Conservation (phyloP, 306 rosid genomes). For the Inga oerstediana region DNA sequence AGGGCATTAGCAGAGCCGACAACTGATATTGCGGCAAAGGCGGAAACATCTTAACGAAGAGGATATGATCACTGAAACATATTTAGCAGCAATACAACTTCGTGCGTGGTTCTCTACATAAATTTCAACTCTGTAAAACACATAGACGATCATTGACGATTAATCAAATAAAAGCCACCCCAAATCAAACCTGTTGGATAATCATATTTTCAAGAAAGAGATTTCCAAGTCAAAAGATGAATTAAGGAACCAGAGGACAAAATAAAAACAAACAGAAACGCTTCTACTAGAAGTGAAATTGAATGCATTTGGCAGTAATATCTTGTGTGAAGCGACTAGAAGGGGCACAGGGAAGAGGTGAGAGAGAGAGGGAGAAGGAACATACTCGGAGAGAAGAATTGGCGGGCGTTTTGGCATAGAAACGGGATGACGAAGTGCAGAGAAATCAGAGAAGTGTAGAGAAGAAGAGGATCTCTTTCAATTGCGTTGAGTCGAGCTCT, state of each 20-base stretch:
- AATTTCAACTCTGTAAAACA: conserved; percentile 9
- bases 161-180: not conserved
- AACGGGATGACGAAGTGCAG: not conserved
- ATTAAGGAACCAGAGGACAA: not conserved
- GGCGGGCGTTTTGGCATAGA: not conserved
- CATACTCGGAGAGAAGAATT: conserved; percentile 4
- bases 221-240: not conserved
- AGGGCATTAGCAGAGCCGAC: not conserved
- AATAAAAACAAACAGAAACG: not conserved
- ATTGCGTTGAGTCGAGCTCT: not conserved
- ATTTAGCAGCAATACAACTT: not conserved
- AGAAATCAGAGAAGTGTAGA: not conserved
- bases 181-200: conserved; percentile 7
- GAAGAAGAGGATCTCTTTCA: not conserved
- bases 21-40: not conserved
- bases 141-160: not conserved
- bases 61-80: not conserved
- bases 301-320: not conserved
- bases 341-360: not conserved
- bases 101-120: not conserved
- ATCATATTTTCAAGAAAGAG: not conserved
- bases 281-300: not conserved
- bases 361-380: not conserved
- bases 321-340: not conserved
- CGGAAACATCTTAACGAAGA: not conserved